Evolutionary conservation across 2,329 filamentous ascomycete species (phyloP).

Genomic region (Colletotrichum brevisporum): DNA sequence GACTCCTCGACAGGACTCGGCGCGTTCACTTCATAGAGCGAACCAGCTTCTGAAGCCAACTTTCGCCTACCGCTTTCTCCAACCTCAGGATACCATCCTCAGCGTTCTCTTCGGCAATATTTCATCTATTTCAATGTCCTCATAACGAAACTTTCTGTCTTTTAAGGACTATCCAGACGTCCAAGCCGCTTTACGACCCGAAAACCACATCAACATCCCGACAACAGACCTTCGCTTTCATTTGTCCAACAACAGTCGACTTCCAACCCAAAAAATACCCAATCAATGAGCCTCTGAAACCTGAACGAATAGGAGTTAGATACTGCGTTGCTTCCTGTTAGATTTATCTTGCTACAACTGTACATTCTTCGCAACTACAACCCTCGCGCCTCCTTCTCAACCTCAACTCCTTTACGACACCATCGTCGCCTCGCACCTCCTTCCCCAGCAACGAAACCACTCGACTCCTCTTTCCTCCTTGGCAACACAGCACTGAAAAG

Average conservation of each 20-base stretch:
- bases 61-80: slow-evolving; percentile 18
- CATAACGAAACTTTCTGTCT: slow-evolving; percentile 58
- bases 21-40: slow-evolving; percentile 41
- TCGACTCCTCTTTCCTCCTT: slow-evolving; percentile 8
- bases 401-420: not conserved
- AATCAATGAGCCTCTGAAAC: slow-evolving; percentile 59
- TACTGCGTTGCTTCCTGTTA: slow-evolving; percentile 42
- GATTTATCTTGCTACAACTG: slow-evolving; percentile 31
- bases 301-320: slow-evolving; percentile 47
- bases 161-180: slow-evolving; percentile 40
- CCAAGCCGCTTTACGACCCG: slow-evolving; percentile 39
- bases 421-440: not conserved
- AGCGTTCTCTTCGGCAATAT: slow-evolving; percentile 41
- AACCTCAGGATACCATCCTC: slow-evolving; percentile 30
- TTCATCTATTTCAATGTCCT: slow-evolving; percentile 55
- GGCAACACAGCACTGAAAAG: slow-evolving; percentile 16
- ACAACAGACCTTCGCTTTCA: slow-evolving; percentile 40
- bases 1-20: slow-evolving; percentile 46
- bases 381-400: slow-evolving; percentile 2
- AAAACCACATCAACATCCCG: slow-evolving; percentile 26
- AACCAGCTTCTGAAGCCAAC: slow-evolving; percentile 37
- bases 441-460: not conserved
- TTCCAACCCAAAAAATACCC: slow-evolving; percentile 38
- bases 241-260: slow-evolving; percentile 37
- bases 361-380: slow-evolving; percentile 35